A percentile compares a stretch with the other conserved stretches of the same genome.
Conservation (phyloP, 192 early-diverging fungal species). For the Coemansia sp. region DNA sequence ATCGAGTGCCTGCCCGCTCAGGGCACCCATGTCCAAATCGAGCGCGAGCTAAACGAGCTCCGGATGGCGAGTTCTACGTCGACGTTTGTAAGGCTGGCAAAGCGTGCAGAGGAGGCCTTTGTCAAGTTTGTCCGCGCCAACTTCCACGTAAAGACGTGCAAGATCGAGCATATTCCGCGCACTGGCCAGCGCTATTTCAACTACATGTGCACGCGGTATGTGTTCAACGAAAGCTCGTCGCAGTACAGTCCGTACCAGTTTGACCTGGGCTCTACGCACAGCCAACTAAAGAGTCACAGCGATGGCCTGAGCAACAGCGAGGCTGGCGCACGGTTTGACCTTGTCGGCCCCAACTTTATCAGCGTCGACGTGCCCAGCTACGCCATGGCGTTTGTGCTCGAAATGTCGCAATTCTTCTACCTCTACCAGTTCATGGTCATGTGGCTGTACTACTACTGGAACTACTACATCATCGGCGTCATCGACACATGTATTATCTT, state of each 20-base stretch:
- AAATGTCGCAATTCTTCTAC: slow-evolving; percentile 55
- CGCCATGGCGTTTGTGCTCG: slow-evolving; percentile 46
- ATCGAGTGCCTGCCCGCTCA: slow-evolving; percentile 49
- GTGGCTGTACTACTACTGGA: slow-evolving; percentile 57
- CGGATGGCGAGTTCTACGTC: slow-evolving; percentile 44
- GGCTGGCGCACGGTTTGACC: slow-evolving; percentile 51
- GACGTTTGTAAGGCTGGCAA: slow-evolving; percentile 30
- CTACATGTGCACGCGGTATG: slow-evolving; percentile 71
- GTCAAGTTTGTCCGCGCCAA: slow-evolving; percentile 36
- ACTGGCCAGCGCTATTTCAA: slow-evolving; percentile 63
- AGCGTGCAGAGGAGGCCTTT: slow-evolving; percentile 31
- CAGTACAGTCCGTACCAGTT: slow-evolving; percentile 61
- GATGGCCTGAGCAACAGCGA: slow-evolving; percentile 53
- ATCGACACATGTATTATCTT: slow-evolving; percentile 58
- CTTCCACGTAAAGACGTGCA: slow-evolving; percentile 41
- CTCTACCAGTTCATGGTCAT: slow-evolving; percentile 59
- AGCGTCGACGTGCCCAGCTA: slow-evolving; percentile 52
- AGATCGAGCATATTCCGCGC: slow-evolving; percentile 44
- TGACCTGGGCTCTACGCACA: slow-evolving; percentile 56
- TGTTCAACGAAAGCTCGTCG: slow-evolving; percentile 52
- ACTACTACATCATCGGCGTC: slow-evolving; percentile 57
- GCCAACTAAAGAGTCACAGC: slow-evolving; percentile 25
- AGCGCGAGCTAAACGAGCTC: slow-evolving; percentile 43
- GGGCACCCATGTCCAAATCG: slow-evolving; percentile 54
- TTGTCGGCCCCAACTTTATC: slow-evolving; percentile 65